phyloP scores from a whole-genome alignment of 2,329 filamentous ascomycete genomes.

The Whalleya microplaca region DNA sequence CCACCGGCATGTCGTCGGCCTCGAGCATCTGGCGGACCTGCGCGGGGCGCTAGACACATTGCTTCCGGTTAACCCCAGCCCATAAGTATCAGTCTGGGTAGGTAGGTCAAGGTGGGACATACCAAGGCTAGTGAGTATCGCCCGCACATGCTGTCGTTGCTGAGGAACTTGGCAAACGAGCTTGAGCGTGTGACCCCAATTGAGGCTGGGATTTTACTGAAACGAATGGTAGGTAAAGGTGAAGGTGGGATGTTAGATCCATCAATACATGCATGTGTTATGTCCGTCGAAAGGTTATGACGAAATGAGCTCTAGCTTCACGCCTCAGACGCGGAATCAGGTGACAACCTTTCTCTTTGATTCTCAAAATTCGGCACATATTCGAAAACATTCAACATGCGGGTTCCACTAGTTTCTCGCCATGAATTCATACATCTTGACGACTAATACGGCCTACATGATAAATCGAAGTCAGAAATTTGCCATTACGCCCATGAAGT shows the following conservation, averaged over 20 bases:
- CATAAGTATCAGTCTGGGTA: not conserved
- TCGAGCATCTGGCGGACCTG: conserved; percentile 76
- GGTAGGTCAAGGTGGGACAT: conserved; percentile 34
- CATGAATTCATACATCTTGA: not conserved
- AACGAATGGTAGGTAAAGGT: not conserved
- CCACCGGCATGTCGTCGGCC: conserved; percentile 73
- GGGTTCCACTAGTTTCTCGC: not conserved
- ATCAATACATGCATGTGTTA: too few species aligned
- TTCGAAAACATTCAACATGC: not conserved
- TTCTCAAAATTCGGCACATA: not conserved
- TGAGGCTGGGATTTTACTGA: not conserved
- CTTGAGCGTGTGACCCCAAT: too few species aligned
- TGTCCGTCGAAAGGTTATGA: conserved; percentile 18
- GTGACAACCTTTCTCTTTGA: conserved; percentile 20
- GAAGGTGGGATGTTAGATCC: not conserved
- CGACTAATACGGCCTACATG: not conserved
- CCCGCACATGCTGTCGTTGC: conserved; percentile 68
- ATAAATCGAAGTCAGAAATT: not conserved
- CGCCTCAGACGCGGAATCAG: conserved; percentile 30
- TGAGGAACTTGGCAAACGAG: too few species aligned
- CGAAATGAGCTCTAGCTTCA: conserved; percentile 21
- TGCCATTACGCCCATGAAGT: not conserved
- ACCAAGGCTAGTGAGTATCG: conserved; percentile 68
- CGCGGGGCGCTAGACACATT: conserved; percentile 65
- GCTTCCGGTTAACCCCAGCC: conserved; percentile 9